Evolutionary conservation across 352 stramenopile species (phyloP), one percentile per base, ranked within the genome.

Genomic region (Thalassiosira hispida): DNA sequence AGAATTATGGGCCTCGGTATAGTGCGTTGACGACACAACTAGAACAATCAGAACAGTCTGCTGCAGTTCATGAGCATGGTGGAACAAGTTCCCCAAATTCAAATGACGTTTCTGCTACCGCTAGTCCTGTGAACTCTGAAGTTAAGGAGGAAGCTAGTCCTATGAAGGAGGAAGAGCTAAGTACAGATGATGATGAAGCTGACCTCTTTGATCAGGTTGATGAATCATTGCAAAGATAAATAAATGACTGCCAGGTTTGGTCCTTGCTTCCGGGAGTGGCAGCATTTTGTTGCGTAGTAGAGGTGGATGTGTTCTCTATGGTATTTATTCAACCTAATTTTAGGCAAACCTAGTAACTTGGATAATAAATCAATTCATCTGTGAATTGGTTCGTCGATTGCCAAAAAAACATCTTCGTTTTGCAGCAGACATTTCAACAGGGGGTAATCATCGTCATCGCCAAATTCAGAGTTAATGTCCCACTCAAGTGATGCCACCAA

Each of bases 401-500:
- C 66, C 60, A 88, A 92, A 20, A 92, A 77, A 29, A 92, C 81
- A 79, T 93, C 88, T 68, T 92, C 82, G 65, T 86, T 91, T 67
- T 92, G 86, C 18, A 94, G 62, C 11, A 94, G 69, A 66, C 86
- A 92, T 72, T 92, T 91, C 5, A 94, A 66, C 55, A 94, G 71
- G 35, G 89, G 86, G 68, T 92, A 94, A 35, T 77, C 55, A 22
- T 46, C 57, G 57, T 87, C 79, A 69, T 92, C 70, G 27, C 74
- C 65, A 47, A 85, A 72, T 42, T 88, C 80, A 51, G 83, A 90
- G 35, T 90, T 79, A 11, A 90, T 89, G 31, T 92, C 89, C 86
- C 89, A 94, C 53, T 94, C 89, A 14, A 94, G 65, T 44, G 81
- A 83, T 18, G 89, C 89, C n/a, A 92, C 75, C 29, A 94, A 77